Evolutionary conservation across 176 grass and related monocot species (phyloP).

Genomic region (Musa beccarii): DNA sequence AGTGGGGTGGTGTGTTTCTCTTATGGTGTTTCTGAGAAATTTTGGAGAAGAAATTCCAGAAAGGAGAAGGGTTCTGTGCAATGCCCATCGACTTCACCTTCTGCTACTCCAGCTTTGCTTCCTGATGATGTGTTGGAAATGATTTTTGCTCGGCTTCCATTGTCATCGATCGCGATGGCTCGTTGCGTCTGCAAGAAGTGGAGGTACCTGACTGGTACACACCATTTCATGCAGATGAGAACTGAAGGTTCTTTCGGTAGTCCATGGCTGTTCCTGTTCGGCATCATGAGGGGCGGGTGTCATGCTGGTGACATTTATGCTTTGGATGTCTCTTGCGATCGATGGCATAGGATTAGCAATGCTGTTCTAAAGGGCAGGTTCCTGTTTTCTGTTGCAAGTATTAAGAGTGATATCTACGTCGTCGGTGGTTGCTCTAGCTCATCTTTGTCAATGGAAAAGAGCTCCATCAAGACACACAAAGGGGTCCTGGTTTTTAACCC

Average conservation of each 20-base stretch:
- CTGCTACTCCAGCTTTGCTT: constrained; percentile 24
- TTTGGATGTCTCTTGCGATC: constrained; percentile 51
- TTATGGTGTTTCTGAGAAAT: constrained; percentile 12
- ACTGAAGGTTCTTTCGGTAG: constrained; percentile 17
- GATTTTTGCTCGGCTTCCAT: constrained; percentile 61
- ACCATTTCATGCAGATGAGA: constrained; percentile 51
- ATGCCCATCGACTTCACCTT: background rate
- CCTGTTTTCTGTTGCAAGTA: constrained; percentile 52
- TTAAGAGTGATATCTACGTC: constrained; percentile 52
- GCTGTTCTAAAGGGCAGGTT: constrained; percentile 38
- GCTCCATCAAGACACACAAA: constrained; percentile 53
- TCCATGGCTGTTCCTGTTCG: constrained; percentile 76
- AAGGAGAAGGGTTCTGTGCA: constrained; percentile 12
- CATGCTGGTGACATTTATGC: constrained; percentile 45
- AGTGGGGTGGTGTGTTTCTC: constrained; percentile 33
- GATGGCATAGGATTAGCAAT: constrained; percentile 41
- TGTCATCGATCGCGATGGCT: constrained; percentile 50
- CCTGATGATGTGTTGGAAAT: constrained; percentile 81
- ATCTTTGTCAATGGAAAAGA: constrained; percentile 11
- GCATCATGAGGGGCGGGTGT: constrained; percentile 46
- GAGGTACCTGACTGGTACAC: constrained; percentile 51
- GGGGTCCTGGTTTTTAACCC: constrained; percentile 61
- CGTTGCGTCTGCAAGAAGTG: constrained; percentile 85
- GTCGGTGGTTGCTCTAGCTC: constrained; percentile 53
- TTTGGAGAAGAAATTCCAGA: constrained; percentile 18